Conservation (phyloP, 169 alveolate species). For the Plasmodium inui region DNA sequence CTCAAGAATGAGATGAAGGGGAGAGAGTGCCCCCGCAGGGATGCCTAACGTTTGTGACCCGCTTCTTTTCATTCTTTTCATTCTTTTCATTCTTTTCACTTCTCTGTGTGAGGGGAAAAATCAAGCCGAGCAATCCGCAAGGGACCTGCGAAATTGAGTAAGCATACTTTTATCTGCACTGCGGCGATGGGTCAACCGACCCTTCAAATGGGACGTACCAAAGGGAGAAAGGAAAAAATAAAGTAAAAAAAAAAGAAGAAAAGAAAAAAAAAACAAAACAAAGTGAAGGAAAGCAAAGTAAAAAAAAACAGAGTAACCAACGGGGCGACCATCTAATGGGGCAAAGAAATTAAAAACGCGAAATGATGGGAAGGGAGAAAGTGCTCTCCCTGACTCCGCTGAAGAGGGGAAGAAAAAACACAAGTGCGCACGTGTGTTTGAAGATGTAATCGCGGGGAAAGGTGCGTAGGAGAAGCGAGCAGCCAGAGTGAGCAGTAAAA, state of each 20-base stretch:
- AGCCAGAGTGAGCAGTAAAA: too few relatives aligned
- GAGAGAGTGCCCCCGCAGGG: too few relatives aligned
- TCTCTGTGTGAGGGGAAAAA: not conserved
- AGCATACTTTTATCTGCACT: not conserved
- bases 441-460: not conserved
- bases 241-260: not conserved
- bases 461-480: constrained; percentile 5
- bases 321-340: not conserved
- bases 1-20: too few relatives aligned
- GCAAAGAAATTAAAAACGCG: not conserved
- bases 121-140: not conserved
- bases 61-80: too few relatives aligned
- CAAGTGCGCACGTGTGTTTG: not conserved
- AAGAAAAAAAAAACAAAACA: not conserved
- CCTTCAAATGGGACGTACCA: not conserved
- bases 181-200: too few relatives aligned
- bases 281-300: not conserved
- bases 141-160: not conserved
- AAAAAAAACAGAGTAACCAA: not conserved
- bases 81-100: not conserved
- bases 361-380: not conserved
- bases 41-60: too few relatives aligned
- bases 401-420: not conserved
- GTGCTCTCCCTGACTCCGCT: not conserved
- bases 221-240: not conserved